Conservation (phyloP, 148 eudicot species). For the Agrostemma githago region DNA sequence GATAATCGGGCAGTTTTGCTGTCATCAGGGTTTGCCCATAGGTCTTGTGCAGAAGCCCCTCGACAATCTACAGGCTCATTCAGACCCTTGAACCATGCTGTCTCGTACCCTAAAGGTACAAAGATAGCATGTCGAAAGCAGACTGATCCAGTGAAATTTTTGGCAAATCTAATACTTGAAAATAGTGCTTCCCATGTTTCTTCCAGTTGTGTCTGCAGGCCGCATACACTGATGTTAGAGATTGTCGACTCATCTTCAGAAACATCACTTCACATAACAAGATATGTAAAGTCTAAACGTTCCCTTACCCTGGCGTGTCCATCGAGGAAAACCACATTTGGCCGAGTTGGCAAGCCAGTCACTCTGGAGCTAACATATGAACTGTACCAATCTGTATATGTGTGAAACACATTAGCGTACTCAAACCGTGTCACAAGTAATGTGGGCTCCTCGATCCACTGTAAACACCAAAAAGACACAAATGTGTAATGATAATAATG, state of each 20-base stretch:
- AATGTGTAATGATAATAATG: neutral
- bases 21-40: slow-evolving; percentile 73
- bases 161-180: slow-evolving; percentile 77
- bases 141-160: slow-evolving; percentile 66
- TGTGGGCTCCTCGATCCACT: slow-evolving; percentile 98
- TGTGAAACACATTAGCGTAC: slow-evolving; percentile 94
- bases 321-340: slow-evolving; percentile 82
- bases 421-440: slow-evolving; percentile 82
- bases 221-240: neutral
- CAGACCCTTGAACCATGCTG: slow-evolving; percentile 78
- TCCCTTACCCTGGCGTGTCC: slow-evolving; percentile 76
- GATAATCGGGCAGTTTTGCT: slow-evolving; percentile 71
- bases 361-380: slow-evolving; percentile 86
- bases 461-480: slow-evolving; percentile 22
- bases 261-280: neutral
- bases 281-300: neutral
- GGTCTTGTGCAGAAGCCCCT: slow-evolving; percentile 68
- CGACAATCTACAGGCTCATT: slow-evolving; percentile 54
- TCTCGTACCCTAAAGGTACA: slow-evolving; percentile 86
- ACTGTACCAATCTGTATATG: slow-evolving; percentile 91
- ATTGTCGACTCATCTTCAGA: neutral
- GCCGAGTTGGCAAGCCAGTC: slow-evolving; percentile 82
- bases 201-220: slow-evolving; percentile 72
- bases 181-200: slow-evolving; percentile 92
- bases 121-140: slow-evolving; percentile 89